Evolutionary conservation across 768 basidiomycete genomes (phyloP), one percentile per base, ranked within the genome.

Genomic region (Epithele typhae): DNA sequence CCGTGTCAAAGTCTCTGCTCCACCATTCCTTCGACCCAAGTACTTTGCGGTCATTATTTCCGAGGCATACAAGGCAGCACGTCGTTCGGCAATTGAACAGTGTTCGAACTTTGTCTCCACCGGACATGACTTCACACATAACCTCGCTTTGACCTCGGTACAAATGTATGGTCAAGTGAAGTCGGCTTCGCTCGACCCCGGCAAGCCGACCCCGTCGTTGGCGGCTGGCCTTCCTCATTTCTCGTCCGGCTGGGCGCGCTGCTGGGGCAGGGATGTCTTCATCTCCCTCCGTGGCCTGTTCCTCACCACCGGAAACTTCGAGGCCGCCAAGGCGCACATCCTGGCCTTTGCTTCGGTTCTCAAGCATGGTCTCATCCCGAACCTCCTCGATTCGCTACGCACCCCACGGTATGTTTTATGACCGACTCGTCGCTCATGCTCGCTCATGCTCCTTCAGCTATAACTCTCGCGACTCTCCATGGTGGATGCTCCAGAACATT

Each of bases 401-500:
- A 87, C 70, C 49, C 94, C 94, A 15, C 75, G 93, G 83, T 91
- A 68, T 42, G 73, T 61, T 24, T 21, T 6, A 8, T 17, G 18
- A 24, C 33, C 14, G 17, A 15, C 24, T 19, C 19, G 33, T 43
- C 8, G 3, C 18, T 12, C 8, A 19, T 12, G 4, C 17, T 45
- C 41, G 40, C 25, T 15, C 30, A 10, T 18, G 15, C 10, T 21
- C 3, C 24, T 37, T 2, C 49, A 88, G 88, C 51, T 94, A 92
- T 66, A 98, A 98, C 65, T 98, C 92, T 4, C 84, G 96, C 43
- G 96, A 99, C 63, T 92, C 92, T 6, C 95, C 96, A 4, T 98
- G 94, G 95, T 98, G 93, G 92, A 95, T 98, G 89, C 64, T 97
- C 48, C 95, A 99, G 64, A 96, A 88, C 60, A 96, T 99, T 45